Conservation (phyloP, 345 rosid species). For the Arabis alpina region DNA sequence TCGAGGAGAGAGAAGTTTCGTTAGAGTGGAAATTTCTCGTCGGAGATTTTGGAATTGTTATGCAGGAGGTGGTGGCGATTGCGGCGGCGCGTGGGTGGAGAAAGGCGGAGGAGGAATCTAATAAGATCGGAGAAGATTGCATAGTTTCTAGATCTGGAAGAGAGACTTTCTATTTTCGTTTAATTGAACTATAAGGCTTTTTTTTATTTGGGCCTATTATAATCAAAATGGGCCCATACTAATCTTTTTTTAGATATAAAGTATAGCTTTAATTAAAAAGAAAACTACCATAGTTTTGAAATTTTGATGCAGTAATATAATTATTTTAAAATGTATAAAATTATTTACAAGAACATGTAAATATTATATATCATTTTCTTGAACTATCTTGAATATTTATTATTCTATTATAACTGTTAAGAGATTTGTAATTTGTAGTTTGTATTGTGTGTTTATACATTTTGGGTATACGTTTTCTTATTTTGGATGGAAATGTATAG, state of each 20-base stretch:
- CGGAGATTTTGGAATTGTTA: neutral
- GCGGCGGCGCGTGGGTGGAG: constrained; percentile 38
- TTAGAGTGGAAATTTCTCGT: neutral
- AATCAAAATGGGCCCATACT: constrained; percentile 8
- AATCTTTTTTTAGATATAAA: no score
- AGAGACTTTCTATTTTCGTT: neutral
- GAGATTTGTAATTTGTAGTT: no score
- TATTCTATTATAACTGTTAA: no score
- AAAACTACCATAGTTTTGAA: no score
- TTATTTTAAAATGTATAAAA: no score
- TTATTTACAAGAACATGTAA: neutral
- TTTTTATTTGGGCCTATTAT: constrained; percentile 37
- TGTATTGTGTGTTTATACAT: no score
- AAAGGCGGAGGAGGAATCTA: constrained; percentile 27
- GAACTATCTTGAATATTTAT: no score
- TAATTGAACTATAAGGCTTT: constrained; percentile 31
- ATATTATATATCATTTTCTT: neutral
- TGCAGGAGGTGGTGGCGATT: constrained; percentile 20
- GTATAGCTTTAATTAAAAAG: no score
- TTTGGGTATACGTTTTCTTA: no score
- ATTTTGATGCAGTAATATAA: no score
- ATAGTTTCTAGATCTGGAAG: constrained; percentile 41
- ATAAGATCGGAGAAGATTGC: constrained; percentile 46
- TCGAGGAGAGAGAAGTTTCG: neutral
- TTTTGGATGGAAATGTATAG: no score